Evolutionary conservation across 148 eudicot species (phyloP).

Genomic region (Amaranthus palmeri): DNA sequence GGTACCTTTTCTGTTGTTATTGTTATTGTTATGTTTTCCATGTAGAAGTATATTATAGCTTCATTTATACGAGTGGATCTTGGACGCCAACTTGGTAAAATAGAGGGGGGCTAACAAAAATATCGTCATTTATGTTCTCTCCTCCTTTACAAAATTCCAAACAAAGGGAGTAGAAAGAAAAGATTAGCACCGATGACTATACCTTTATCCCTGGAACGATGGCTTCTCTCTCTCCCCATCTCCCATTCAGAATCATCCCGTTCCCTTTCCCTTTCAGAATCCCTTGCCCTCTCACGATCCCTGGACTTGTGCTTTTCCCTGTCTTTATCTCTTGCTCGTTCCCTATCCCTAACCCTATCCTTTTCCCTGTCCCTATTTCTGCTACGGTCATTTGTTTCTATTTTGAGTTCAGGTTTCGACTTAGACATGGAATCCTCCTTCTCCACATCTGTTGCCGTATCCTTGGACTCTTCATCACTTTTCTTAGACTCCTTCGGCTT

Average conservation of each 20-base stretch:
- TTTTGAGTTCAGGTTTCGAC: conserved; percentile 42
- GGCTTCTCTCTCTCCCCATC: conserved; percentile 54
- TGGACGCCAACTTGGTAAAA: too few relatives aligned
- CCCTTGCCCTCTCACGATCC: conserved; percentile 75
- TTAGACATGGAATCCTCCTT: conserved; percentile 48
- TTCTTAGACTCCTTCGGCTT: conserved; percentile 68
- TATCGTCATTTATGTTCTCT: too few relatives aligned
- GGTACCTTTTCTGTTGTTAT: too few relatives aligned
- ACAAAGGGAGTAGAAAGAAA: too few relatives aligned
- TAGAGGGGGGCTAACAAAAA: too few relatives aligned
- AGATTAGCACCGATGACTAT: conserved; percentile 20
- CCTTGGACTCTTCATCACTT: conserved; percentile 60
- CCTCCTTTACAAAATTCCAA: too few relatives aligned
- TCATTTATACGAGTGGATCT: too few relatives aligned
- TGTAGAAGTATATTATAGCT: too few relatives aligned
- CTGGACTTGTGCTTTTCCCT: conserved; percentile 45
- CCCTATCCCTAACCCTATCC: conserved; percentile 27
- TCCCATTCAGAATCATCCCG: conserved; percentile 66
- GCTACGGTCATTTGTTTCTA: conserved; percentile 53
- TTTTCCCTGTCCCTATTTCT: conserved; percentile 53
- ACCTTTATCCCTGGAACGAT: conserved; percentile 64
- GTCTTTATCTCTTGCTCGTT: conserved; percentile 41
- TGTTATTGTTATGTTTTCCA: too few relatives aligned
- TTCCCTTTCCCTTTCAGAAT: conserved; percentile 76
- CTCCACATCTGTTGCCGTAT: conserved; percentile 32